Evolutionary conservation across 2,329 filamentous ascomycete genomes (phyloP), one percentile per base, ranked within the genome.

Genomic region (Cordyceps javanica): DNA sequence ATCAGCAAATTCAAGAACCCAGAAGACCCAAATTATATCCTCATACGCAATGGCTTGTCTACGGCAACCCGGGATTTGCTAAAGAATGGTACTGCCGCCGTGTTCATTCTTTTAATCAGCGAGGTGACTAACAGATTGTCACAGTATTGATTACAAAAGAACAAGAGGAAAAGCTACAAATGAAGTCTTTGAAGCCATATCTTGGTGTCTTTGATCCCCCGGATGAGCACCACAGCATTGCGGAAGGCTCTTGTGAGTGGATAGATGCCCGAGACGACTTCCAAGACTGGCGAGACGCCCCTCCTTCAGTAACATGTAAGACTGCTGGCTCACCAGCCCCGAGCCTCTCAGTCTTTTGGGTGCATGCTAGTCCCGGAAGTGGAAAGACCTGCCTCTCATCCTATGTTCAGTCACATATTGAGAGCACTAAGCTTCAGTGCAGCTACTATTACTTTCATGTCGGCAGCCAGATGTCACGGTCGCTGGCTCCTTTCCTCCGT

Each of bases 181-280:
- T 62, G 13, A 59, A 56, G 23, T 16, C 44, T 3, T 42, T 68
- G 5, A 59, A 39, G 21, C 19, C 57, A 60, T 52, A 57, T 48
- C 25, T 64, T 56, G 44, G 16, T 58, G 65, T 28, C 46, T 60
- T 9, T 64, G 48, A 51, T 14, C 13, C 21, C n/a, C 48, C 63
- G 30, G 65, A 67, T 6, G 65, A 69, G 49, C 62, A 69, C 28
- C 62, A 69, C 25, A 54, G 62, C 14, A 51, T 55, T 16, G 55
- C 65, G n/a, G 63, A 68, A 13, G 67, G 68, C 7, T 68, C 69
- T 0, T 69, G 67, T 36, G 60, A 66, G 32, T 72, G 70, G 70
- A 59, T 70, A 34, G 54, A 65, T n/a, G 52, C 60, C 4, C 63
- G 66, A n/a, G 56, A 63, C 9, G 63, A 61, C 21, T 69, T 70